phyloP scores from a whole-genome alignment of 805 yeast genomes.

The Pichia manshurica region DNA sequence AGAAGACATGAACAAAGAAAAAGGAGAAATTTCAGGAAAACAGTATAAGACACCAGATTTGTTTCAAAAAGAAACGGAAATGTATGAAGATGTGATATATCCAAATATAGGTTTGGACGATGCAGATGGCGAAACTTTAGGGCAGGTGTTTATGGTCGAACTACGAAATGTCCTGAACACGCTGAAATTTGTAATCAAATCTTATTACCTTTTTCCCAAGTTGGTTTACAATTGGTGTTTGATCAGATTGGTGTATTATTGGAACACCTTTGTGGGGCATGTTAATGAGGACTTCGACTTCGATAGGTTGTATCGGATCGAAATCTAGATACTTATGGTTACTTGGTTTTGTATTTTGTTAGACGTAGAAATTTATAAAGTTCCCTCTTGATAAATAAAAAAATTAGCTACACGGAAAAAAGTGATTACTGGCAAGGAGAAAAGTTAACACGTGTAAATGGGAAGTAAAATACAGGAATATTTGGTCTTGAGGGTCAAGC shows the following conservation, averaged over 20 bases:
- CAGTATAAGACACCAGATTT: constrained; percentile 18
- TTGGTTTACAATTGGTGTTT: constrained; percentile 48
- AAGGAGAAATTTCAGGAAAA: not conserved
- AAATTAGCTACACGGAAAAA: not conserved
- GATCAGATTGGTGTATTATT: constrained; percentile 46
- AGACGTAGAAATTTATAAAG: no score
- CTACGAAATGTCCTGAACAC: constrained; percentile 43
- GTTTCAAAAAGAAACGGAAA: constrained; percentile 21
- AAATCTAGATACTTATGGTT: constrained; percentile 1
- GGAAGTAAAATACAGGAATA: no score
- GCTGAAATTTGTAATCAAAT: constrained; percentile 51
- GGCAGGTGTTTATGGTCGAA: constrained; percentile 21
- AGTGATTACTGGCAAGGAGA: no score
- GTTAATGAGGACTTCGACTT: constrained; percentile 31
- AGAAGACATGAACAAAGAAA: constrained; percentile 2
- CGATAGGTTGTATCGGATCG: constrained; percentile 24
- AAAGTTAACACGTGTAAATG: no score
- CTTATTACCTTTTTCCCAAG: constrained; percentile 68
- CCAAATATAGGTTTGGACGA: constrained; percentile 14
- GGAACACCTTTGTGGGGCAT: constrained; percentile 76
- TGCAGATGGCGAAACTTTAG: constrained; percentile 12
- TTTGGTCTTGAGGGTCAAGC: no score
- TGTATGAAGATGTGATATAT: constrained; percentile 21
- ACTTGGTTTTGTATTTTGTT: not conserved
- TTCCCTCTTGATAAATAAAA: not conserved